phyloP scores from a whole-genome alignment of 2,329 filamentous ascomycete genomes.

The Fusarium humuli region DNA sequence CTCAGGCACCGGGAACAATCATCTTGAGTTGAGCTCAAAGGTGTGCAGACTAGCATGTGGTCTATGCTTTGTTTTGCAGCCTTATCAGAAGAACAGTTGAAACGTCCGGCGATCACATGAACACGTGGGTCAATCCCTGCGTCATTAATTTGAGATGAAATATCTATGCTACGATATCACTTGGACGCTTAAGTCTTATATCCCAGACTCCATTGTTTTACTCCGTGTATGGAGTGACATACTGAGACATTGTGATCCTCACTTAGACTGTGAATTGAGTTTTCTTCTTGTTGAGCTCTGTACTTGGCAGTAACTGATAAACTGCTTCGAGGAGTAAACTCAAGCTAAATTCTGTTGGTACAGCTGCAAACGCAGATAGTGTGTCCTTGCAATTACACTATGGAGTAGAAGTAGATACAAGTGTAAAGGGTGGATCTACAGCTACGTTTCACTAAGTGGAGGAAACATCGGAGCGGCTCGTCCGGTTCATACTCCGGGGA shows the following conservation, averaged over 20 bases:
- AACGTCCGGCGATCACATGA: background rate
- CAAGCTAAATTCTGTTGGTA: background rate
- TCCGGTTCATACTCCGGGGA: background rate
- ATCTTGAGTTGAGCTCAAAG: background rate
- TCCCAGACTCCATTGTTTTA: background rate
- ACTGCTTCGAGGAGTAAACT: background rate
- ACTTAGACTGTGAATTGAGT: background rate
- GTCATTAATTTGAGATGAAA: background rate
- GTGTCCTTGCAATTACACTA: background rate
- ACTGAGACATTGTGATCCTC: background rate
- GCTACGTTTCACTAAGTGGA: background rate
- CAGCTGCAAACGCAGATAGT: background rate
- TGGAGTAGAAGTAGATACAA: background rate
- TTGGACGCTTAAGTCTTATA: background rate
- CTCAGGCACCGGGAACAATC: background rate
- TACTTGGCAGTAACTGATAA: background rate
- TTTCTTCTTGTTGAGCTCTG: background rate
- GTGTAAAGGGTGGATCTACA: background rate
- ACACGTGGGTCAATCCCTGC: background rate
- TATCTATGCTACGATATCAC: background rate
- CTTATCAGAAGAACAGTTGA: background rate
- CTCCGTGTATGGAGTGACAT: background rate
- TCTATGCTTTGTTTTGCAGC: background rate
- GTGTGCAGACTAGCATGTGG: background rate
- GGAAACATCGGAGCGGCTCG: background rate